Percentiles rank a stretch among this genome's conserved stretches.
Evolutionary conservation across 2,329 filamentous ascomycete genomes (phyloP).

Genomic region (Orbilia oligospora): DNA sequence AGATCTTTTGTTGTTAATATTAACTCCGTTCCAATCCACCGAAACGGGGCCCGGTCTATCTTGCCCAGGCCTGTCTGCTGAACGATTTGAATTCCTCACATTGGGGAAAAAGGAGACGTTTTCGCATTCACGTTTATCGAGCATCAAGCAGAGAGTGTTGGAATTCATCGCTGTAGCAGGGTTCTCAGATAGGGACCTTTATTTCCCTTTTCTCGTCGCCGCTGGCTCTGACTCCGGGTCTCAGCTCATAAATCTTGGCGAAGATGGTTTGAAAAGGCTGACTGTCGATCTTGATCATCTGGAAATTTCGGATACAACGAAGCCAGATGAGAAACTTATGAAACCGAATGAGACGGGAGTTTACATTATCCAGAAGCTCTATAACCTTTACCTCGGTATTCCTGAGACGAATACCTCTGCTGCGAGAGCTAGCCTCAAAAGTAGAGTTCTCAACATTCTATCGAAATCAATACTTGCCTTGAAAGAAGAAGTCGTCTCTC

Average conservation of each 20-base stretch:
- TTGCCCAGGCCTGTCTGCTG: conserved; percentile 73
- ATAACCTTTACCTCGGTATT: conserved; percentile 79
- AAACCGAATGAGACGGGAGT: conserved; percentile 33
- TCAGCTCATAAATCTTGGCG: conserved; percentile 84
- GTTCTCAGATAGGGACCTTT: conserved; percentile 85
- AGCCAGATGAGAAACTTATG: conserved; percentile 26
- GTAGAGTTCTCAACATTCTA: conserved; percentile 81
- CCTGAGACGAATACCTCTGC: conserved; percentile 68
- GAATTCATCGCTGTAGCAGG: conserved; percentile 85
- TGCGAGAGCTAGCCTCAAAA: conserved; percentile 79
- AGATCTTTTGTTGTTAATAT: conserved; percentile 80
- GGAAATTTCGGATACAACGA: conserved; percentile 38
- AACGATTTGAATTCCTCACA: conserved; percentile 79
- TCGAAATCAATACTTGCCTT: conserved; percentile 75
- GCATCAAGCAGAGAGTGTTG: conserved; percentile 77
- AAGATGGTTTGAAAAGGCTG: conserved; percentile 82
- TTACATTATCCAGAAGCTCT: conserved; percentile 76
- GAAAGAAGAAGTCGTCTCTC: conserved; percentile 37
- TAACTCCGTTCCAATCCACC: conserved; percentile 63
- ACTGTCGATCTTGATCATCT: conserved; percentile 46
- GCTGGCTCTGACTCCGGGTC: conserved; percentile 82
- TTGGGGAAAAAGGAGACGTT: conserved; percentile 78
- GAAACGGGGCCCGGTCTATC: conserved; percentile 9
- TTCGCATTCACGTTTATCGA: conserved; percentile 68
- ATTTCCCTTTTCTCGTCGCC: conserved; percentile 86